Evolutionary conservation across 192 early-diverging fungal genomes (phyloP).

Genomic region (Mortierella hygrophila): DNA sequence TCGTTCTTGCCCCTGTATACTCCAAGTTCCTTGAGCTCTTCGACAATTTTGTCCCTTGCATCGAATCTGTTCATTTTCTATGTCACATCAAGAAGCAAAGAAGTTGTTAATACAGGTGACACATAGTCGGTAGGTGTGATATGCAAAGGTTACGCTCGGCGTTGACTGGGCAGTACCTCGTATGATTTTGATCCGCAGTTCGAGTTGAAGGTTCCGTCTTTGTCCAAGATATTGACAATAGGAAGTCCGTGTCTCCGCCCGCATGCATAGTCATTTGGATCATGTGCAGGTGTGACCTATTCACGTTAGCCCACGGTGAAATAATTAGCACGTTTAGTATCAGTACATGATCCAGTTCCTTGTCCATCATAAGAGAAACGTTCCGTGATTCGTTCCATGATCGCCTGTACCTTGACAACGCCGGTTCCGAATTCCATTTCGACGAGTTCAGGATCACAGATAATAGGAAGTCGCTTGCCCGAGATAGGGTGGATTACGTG

Average conservation of each 20-base stretch:
- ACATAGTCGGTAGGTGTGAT: not conserved
- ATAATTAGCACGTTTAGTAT: not conserved
- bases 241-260: conserved; percentile 86
- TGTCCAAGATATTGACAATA: conserved; percentile 87
- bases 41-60: conserved; percentile 77
- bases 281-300: conserved; percentile 96
- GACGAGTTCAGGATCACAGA: conserved; percentile 85
- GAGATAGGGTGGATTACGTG: conserved; percentile 87
- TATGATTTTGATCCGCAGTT: conserved; percentile 71
- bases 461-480: conserved; percentile 82
- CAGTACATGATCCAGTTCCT: not conserved
- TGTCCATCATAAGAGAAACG: not conserved
- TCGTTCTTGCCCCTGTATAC: conserved; percentile 83
- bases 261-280: conserved; percentile 90
- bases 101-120: not conserved
- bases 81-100: not conserved
- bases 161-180: conserved; percentile 49
- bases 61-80: conserved; percentile 89
- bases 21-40: conserved; percentile 71
- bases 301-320: not conserved
- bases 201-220: conserved; percentile 86
- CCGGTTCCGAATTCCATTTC: conserved; percentile 96
- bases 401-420: conserved; percentile 83
- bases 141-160: conserved; percentile 10
- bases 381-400: not conserved